Conservation (phyloP, 306 rosid genomes). For the Cicer cuneatum region DNA sequence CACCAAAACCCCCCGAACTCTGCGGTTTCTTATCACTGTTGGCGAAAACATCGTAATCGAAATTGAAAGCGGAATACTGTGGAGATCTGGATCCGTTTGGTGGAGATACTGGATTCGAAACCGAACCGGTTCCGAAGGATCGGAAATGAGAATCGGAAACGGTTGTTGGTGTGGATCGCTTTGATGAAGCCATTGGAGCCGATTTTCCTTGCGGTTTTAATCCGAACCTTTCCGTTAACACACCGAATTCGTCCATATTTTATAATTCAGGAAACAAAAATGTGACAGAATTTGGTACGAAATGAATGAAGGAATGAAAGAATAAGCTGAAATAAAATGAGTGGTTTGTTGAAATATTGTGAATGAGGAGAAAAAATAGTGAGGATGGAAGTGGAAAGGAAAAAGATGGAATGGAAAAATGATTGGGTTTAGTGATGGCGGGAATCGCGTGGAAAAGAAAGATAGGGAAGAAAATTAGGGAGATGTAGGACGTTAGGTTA, state of each 20-base stretch:
- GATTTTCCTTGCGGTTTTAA: conserved; percentile 87
- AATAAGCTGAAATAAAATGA: conserved; percentile 1
- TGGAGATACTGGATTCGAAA: conserved; percentile 47
- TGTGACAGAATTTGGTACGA: background rate
- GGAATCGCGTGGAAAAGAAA: conserved; percentile 40
- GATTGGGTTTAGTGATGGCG: background rate
- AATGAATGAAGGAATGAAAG: background rate
- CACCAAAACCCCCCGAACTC: conserved; percentile 48
- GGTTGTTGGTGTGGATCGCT: conserved; percentile 38
- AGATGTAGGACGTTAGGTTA: conserved; percentile 20
- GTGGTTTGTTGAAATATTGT: no score
- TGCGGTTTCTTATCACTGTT: conserved; percentile 38
- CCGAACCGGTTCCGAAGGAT: conserved; percentile 50
- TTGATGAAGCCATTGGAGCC: conserved; percentile 86
- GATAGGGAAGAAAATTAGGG: conserved; percentile 38
- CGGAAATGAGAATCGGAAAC: conserved; percentile 32
- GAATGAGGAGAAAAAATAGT: no score
- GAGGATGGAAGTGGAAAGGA: background rate
- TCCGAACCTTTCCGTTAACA: conserved; percentile 76
- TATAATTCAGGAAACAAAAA: background rate
- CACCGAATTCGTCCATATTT: conserved; percentile 89
- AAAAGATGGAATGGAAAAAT: background rate
- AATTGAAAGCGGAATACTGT: conserved; percentile 44
- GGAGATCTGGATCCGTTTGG: conserved; percentile 53
- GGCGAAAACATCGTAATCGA: conserved; percentile 34